Evolutionary conservation across 2,329 filamentous ascomycete species (phyloP), one percentile per base, ranked within the genome.

Genomic region (Tothia fuscella): DNA sequence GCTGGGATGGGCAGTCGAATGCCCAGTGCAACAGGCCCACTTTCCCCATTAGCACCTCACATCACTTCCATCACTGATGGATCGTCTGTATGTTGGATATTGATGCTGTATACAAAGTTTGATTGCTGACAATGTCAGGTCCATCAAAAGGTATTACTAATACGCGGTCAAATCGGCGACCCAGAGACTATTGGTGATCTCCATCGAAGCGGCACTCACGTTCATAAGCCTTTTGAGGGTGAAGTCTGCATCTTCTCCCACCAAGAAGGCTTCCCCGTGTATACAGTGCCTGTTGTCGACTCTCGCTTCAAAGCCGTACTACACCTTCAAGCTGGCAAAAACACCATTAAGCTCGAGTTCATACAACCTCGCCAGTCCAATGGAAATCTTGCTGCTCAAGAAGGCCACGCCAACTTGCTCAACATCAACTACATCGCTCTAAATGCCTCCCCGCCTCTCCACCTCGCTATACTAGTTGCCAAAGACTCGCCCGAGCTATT

Each of bases 241-340:
- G 81, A 66, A 22, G 55, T 96, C 38, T 86, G 79, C 3, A 74
- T 95, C 47, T 80, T 73, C 53, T 82, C 91, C 53, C 74, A 87
- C 50, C 83, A 94, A 59, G 86, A 93, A 58, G 77, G 67, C 47
- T 94, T 95, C 57, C 88, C 89, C 5, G 67, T 83, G 0, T 82
- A 78, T 10, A 72, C 70, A 50, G 96, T 89, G 88, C 89, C 88
- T 1, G 89, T 95, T 9, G 80, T 71, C 56, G 80, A 86, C 48
- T 93, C 84, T 3, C 79, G 88, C 58, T 96, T 95, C 71, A 96
- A 96, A 64, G 82, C 82, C 4, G 68, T 96, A 22, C 72, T 95
- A 7, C 86, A 94, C 59, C 74, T 98, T n/a, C 77, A 82, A 48
- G 88, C 91, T 4, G 91, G 91, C 1, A 83, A 85, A 42, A 98